These are phyloP conservation scores for Diatrype stigma DNA, from an alignment of 2,329 filamentous ascomycete genomes.

Conservation along the genomic window DNA sequence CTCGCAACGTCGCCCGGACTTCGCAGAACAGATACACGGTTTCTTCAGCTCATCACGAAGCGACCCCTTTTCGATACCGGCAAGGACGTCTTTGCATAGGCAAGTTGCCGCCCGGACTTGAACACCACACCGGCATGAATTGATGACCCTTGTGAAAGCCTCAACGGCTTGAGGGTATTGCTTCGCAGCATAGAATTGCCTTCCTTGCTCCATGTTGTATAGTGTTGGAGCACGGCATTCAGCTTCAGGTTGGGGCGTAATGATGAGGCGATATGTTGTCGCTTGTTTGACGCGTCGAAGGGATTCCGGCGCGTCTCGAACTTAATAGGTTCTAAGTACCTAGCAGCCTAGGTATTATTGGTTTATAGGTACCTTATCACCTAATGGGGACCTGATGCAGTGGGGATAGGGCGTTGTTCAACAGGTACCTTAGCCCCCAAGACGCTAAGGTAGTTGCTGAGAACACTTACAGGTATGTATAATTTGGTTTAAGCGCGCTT, in stretches of 20 bases:
- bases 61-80: conserved; percentile 11
- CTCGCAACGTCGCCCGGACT: conserved; percentile 18
- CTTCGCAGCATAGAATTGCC: not conserved
- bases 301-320: not conserved
- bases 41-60: conserved; percentile 18
- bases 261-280: no score
- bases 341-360: no score
- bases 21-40: conserved; percentile 20
- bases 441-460: no score
- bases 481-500: no score
- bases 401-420: no score
- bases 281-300: not conserved
- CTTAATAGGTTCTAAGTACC: not conserved
- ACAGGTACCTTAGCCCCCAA: no score
- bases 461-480: no score
- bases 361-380: no score
- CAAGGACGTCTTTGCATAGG: conserved; percentile 15
- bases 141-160: conserved; percentile 10
- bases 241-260: not conserved
- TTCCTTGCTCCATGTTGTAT: not conserved
- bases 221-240: not conserved
- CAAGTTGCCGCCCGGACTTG: conserved; percentile 9
- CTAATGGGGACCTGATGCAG: no score
- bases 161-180: not conserved
- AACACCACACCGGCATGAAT: conserved; percentile 17